Evolutionary conservation across 2,329 filamentous ascomycete genomes (phyloP), one percentile per base, ranked within the genome.

Genomic region (Ceratocystis cubensis): DNA sequence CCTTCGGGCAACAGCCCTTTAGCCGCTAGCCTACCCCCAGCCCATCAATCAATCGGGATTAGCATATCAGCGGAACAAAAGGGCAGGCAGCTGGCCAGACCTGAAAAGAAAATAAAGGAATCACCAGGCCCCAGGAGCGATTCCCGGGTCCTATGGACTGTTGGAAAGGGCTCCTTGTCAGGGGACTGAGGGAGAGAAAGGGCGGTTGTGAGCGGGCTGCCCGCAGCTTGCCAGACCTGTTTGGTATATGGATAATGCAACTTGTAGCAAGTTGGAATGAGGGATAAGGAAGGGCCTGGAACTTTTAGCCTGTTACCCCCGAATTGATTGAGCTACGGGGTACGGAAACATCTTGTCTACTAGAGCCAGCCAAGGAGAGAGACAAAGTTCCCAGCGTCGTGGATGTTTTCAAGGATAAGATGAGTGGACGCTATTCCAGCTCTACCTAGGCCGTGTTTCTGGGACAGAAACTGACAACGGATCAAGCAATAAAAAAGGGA

Each of bases 391-490:
- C 25, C 28, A 59, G 56, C 25, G 15, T 30, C n/a, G 17, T 59
- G 56, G 56, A 59, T 33, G 28, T 59, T 41, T 59, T 37, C 56
- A 59, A 59, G 56, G 56, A 33, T 59, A n/a, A 37, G 5, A 37
- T 33, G 30, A 15, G 56, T n/a, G 25, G 28, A 2, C 28, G 56
- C 28, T 59, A 8, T 30, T n/a, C 56, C 56, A 17, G 56, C 56
- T 25, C 25, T 59, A 59, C 56, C 56, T 37, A 59, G 56, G 28
- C 56, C 56, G 17, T 59, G 56, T 59, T 59, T 59, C 25, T 59
- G 56, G 56, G 56, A 59, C 28, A 59, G 17, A 30, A 15, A 25
- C 28, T 59, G 28, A 59, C 56, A 59, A 59, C 56, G 56, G 56
- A 37, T 59, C 28, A 59, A 37, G 28, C 25, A 59, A 59, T 37